phyloP scores from a whole-genome alignment of 1,139 yeast genomes.

The Debaryomycetaceae sp. region DNA sequence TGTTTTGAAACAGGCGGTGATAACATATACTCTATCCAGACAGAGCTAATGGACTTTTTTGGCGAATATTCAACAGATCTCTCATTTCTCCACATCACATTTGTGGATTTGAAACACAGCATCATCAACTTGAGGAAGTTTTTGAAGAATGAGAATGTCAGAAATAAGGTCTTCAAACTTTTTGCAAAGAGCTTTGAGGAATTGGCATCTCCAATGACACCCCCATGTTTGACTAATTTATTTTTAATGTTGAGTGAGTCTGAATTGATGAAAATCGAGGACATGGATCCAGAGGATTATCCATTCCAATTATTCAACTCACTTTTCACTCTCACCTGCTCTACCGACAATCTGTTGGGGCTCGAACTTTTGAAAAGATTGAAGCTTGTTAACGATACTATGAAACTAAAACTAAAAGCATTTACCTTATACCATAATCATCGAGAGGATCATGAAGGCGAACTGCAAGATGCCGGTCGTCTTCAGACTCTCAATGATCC shows the following conservation, averaged over 20 bases:
- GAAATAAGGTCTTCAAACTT: conserved; percentile 30
- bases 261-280: conserved; percentile 16
- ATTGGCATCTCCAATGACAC: conserved; percentile 24
- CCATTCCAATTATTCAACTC: conserved; percentile 23
- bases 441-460: conserved; percentile 14
- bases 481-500: not conserved
- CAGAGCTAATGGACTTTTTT: conserved; percentile 25
- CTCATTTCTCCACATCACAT: conserved; percentile 34
- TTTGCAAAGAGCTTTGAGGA: conserved; percentile 25
- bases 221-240: conserved; percentile 28
- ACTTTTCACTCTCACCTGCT: conserved; percentile 29
- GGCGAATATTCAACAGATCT: conserved; percentile 22
- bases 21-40: conserved; percentile 18
- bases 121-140: conserved; percentile 24
- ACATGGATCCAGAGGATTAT: conserved; percentile 19
- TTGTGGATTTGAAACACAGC: conserved; percentile 27
- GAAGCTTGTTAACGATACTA: conserved; percentile 16
- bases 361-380: conserved; percentile 24
- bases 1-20: conserved; percentile 18
- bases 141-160: conserved; percentile 20
- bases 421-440: conserved; percentile 36
- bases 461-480: not conserved
- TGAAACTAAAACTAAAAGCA: conserved; percentile 27
- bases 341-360: conserved; percentile 32
- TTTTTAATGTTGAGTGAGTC: conserved; percentile 32